Evolutionary conservation across 2,329 filamentous ascomycete species (phyloP).

Genomic region (Pestalotiopsis sp.): DNA sequence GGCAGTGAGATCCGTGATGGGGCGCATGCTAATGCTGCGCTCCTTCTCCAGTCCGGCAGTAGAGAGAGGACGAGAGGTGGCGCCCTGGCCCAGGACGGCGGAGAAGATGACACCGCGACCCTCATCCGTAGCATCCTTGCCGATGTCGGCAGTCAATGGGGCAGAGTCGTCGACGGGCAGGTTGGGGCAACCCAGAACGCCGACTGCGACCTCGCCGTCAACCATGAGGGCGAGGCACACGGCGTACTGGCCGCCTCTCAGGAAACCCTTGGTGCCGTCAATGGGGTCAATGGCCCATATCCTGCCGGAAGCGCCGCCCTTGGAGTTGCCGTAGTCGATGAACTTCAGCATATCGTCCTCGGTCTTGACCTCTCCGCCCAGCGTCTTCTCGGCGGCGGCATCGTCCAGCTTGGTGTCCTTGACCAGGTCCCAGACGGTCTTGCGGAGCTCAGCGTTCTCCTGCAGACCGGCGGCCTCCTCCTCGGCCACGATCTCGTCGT

Average conservation of each 20-base stretch:
- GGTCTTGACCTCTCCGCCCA: conserved; percentile 70
- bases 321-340: conserved; percentile 69
- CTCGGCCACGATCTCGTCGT: conserved; percentile 90
- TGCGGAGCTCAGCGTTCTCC: conserved; percentile 67
- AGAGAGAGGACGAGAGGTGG: conserved; percentile 74
- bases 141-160: conserved; percentile 71
- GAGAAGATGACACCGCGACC: conserved; percentile 88
- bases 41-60: conserved; percentile 52
- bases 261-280: conserved; percentile 96
- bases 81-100: conserved; percentile 78
- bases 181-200: conserved; percentile 94
- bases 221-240: conserved; percentile 92
- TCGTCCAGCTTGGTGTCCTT: conserved; percentile 71
- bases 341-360: conserved; percentile 69
- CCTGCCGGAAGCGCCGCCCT: conserved; percentile 72
- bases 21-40: conserved; percentile 78
- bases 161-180: conserved; percentile 83
- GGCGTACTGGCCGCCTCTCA: conserved; percentile 95
- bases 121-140: conserved; percentile 72
- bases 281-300: conserved; percentile 98
- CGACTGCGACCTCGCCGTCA: conserved; percentile 90
- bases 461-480: conserved; percentile 86
- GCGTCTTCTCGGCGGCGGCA: conserved; percentile 62
- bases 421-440: conserved; percentile 85
- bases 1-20: conserved; percentile 70